Evolutionary conservation across 306 rosid genomes (phyloP).

Genomic region (Lathyrus tuberosus): DNA sequence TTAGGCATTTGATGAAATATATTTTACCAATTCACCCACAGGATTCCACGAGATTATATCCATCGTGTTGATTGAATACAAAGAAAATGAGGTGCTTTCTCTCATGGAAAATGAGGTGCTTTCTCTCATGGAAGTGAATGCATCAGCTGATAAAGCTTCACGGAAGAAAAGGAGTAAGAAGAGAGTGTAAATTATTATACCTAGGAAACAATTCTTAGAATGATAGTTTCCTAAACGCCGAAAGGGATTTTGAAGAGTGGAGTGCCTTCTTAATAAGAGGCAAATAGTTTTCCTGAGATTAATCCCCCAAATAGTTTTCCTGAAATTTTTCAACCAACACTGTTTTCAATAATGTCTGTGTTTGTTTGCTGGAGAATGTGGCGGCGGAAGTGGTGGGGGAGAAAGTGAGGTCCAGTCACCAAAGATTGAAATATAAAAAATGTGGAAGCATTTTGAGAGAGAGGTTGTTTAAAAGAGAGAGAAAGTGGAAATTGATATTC

Average conservation of each 20-base stretch:
- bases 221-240: not conserved
- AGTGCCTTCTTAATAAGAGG: not conserved
- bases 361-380: too few relatives aligned
- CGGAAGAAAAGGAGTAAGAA: slow-evolving; percentile 32
- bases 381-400: too few relatives aligned
- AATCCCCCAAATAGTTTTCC: too few relatives aligned
- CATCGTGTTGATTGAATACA: slow-evolving; percentile 83
- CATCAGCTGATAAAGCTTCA: slow-evolving; percentile 21
- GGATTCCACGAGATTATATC: slow-evolving; percentile 81
- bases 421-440: too few relatives aligned
- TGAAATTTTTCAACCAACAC: too few relatives aligned
- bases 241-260: slow-evolving; percentile 6
- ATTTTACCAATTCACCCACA: slow-evolving; percentile 43
- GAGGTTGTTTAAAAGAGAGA: too few relatives aligned
- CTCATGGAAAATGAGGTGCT: slow-evolving; percentile 61
- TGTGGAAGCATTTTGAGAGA: too few relatives aligned
- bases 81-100: slow-evolving; percentile 74
- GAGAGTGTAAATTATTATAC: slow-evolving; percentile 7
- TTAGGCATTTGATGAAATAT: slow-evolving; percentile 19
- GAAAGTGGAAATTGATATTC: too few relatives aligned
- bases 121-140: slow-evolving; percentile 41
- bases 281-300: too few relatives aligned
- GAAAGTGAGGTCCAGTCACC: too few relatives aligned
- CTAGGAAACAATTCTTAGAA: not conserved
- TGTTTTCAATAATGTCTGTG: too few relatives aligned